These are phyloP conservation scores for Lepiota venenata DNA, from an alignment of 768 basidiomycete genomes.

Conservation along the genomic window DNA sequence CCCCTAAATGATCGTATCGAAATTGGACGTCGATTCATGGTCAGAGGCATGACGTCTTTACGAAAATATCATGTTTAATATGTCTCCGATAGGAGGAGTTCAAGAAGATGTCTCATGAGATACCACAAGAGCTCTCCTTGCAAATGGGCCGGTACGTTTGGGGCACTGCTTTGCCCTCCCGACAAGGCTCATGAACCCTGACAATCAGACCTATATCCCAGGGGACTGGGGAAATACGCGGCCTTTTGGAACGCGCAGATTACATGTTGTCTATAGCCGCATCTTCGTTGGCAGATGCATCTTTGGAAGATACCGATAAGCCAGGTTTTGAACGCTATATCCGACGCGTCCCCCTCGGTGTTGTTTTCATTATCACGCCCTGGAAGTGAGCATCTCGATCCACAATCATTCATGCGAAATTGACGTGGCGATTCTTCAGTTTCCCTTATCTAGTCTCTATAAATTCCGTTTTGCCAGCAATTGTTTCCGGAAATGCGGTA, in stretches of 20 bases:
- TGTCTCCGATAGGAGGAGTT: constrained; percentile 40
- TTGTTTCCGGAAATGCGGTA: constrained; percentile 88
- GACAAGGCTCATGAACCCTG: not conserved
- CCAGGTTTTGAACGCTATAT: constrained; percentile 85
- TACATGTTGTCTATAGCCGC: constrained; percentile 87
- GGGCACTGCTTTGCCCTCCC: constrained; percentile 18
- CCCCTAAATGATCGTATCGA: constrained; percentile 67
- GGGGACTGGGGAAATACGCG: constrained; percentile 73
- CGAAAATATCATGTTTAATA: not conserved
- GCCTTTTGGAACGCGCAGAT: constrained; percentile 75
- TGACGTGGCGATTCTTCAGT: constrained; percentile 31
- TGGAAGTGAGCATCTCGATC: constrained; percentile 68
- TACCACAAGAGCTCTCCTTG: constrained; percentile 71
- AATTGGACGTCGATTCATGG: constrained; percentile 52
- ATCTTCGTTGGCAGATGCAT: constrained; percentile 67
- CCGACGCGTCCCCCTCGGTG: constrained; percentile 79
- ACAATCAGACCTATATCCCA: constrained; percentile 73
- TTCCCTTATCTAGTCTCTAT: constrained; percentile 88
- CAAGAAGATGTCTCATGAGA: constrained; percentile 48
- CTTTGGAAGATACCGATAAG: constrained; percentile 72
- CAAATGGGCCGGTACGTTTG: constrained; percentile 86
- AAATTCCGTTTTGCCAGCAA: constrained; percentile 89
- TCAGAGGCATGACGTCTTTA: not conserved
- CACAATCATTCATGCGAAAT: constrained; percentile 8
- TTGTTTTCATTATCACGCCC: constrained; percentile 84